Base-by-base conservation (phyloP, 768 basidiomycete genomes). In the Suillus variegatus region DNA sequence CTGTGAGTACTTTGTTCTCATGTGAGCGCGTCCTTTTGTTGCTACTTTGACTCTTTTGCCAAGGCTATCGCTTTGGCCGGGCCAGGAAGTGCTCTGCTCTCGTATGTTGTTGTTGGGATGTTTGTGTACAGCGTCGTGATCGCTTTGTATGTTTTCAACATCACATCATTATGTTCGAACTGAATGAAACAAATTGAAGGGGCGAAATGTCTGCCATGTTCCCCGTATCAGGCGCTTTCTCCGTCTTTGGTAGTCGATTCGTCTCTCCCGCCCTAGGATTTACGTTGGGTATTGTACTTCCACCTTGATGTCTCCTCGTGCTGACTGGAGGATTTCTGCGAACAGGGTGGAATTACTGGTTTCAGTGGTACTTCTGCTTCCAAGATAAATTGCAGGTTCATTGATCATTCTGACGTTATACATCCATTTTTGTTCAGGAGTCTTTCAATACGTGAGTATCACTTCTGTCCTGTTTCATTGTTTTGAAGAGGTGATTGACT, bases 191-290 rank as follows among this genome's bases (percentile, higher is more conserved):
- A n/a, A 41, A n/a, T 66, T 32, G 52, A 40, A 86, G 84, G 40
- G 88, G 88, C 13, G 88, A 89, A 71, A 89, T 91, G 88, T 80
- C 87, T 25, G 81, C 85, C 20, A 84, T 88, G 77, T 88, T 81
- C 65, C 87, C 86, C 0, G 85, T 88, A 32, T 85, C 85, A 32
- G 88, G 86, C 41, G 84, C 85, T 41, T 88, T 88, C 72, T 84
- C 87, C 20, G 76, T 79, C 25, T 86, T 88, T 65, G 86, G 85
- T 1, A 76, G 80, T 22, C 82, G 87, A 38, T 88, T 88, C 65
- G 83, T 89, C 54, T 86, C 86, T 14, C 84, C 84, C 25, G 83
- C 85, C 3, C 78, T 89, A 36, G 88, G 85, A 6, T 88, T 88
- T 69, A 85, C 86, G 22, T 75, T 85, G 47, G 85, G 84, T 83